A percentile compares a stretch with the other conserved stretches of the same genome.
phyloP scores from a whole-genome alignment of 768 basidiomycete species.

The Pleurotus citrinopileatus region DNA sequence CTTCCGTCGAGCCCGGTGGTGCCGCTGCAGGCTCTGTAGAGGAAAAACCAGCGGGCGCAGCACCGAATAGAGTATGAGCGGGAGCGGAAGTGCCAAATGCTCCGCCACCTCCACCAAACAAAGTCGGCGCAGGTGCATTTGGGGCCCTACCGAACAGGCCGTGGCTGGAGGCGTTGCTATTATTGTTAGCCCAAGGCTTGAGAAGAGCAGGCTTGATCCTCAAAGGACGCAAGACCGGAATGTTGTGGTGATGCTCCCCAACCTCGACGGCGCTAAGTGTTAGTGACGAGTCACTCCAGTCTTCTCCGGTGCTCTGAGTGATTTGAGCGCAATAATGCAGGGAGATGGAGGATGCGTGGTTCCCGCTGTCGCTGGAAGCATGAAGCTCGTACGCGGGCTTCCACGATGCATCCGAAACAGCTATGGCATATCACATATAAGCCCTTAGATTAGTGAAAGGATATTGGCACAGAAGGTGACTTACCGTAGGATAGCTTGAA shows the following conservation, averaged over 20 bases:
- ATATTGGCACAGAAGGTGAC: conserved; percentile 15
- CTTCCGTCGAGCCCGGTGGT: conserved; percentile 16
- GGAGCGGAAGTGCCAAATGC: no score
- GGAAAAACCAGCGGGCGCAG: no score
- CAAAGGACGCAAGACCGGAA: conserved; percentile 30
- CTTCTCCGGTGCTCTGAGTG: conserved; percentile 56
- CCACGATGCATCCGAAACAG: conserved; percentile 52
- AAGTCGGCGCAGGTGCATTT: no score
- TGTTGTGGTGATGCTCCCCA: conserved; percentile 29
- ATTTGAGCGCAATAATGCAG: conserved; percentile 57
- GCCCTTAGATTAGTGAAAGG: neutral
- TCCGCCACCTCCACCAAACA: no score
- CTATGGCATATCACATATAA: conserved; percentile 34
- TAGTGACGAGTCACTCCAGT: conserved; percentile 50
- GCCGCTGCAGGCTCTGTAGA: neutral
- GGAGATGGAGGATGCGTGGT: conserved; percentile 39
- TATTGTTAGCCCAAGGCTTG: neutral
- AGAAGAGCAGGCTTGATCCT: conserved; percentile 24
- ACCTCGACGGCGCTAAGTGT: conserved; percentile 50
- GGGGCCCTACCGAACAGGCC: neutral
- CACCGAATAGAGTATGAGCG: no score
- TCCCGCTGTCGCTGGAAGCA: conserved; percentile 42
- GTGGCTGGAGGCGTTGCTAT: neutral
- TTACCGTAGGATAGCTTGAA: conserved; percentile 54
- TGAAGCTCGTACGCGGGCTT: conserved; percentile 57